Base-by-base conservation (phyloP, 257 asterid species). In the Forsythia suspensa region DNA sequence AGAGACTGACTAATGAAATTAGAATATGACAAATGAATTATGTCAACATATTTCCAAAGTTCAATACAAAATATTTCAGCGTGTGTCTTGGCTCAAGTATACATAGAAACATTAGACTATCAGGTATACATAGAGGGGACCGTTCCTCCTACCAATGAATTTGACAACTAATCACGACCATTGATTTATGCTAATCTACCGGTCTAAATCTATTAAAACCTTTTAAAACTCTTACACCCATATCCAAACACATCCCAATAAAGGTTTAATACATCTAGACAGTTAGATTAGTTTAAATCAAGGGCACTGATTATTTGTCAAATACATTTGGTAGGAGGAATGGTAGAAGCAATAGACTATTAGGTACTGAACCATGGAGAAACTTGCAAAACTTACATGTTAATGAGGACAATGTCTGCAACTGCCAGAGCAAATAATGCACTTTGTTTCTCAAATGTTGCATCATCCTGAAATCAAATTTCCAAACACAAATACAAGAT, bases 361-460 rank as follows among this genome's bases (percentile, higher is more conserved):
- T 76, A 15, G 46, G 61, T 63, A 52, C 65, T 34, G 72, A 65
- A 82, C 2, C 74, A 70, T 66, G 69, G 75, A 52, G 38, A 79
- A 81, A 75, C 67, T 37, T 11, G 69, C 5, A 21, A 61, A 74
- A 79, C 89, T 88, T 72, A 90, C 94, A 90, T 86, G 87, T 88
- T 90, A 74, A 90, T 84, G 59, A 90, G 84, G 70, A 90, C 86
- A 77, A 86, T 81, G 77, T 88, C 89, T 2, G 94, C 85, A 6
- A 85, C 83, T 9, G 88, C 92, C 37, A 88, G 76, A 81, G 90
- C 87, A 82, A 90, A 86, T 37, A 88, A 81, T 0, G 94, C 91
- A 74, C 88, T 86, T 83, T 86, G 94, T 72, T 88, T 90, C 71
- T 90, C 92, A 81, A 88, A 90, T 21, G 88, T 74, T 39, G 86